Base-by-base conservation (phyloP, 345 rosid species). In the Boechera divaricarpa region DNA sequence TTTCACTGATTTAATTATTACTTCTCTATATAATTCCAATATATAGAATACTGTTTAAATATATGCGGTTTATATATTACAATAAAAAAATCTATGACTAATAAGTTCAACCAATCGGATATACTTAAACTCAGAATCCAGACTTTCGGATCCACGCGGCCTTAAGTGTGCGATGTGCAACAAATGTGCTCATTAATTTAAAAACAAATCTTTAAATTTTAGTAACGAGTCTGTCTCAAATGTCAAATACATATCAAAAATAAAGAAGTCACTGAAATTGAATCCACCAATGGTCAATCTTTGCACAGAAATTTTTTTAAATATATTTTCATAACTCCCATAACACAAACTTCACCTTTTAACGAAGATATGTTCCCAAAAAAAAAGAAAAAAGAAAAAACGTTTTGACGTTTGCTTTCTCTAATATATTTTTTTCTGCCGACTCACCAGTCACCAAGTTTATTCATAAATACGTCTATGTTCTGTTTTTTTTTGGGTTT, bases 401-500 rank as follows among this genome's bases (percentile, higher is more conserved):
- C 44, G 18, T 36, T 31, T 76, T 77, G 75, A 77, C 80, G 54
- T 77, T 53, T 16, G 0, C 1, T 39, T 18, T 10, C 3, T 2
- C n/a, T 15, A 1, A 10, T 13, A 2, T 1, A 7, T 29, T 67
- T 24, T 58, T 74, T 32, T 59, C 24, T 42, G 71, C 75, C 59
- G 67, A 77, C 67, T 69, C 64, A 76, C 21, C 74, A 67, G 28
- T 61, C 75, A 52, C 6, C 74, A 60, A 45, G 7, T 55, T 5
- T 61, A 41, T 44, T 76, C 60, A 72, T 31, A 58, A 65, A 39
- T 71, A 71, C 63, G 49, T 60, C 68, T 78, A 56, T 77, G 56
- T 65, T 72, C 21, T 56, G 6, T 35, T 32, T 69, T 2, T 5
- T 62, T 36, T 15, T 49, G 4, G 5, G 4, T 51, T 31, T 63